Evolutionary conservation across 176 grass and related monocot species (phyloP), one percentile per base, ranked within the genome.

Genomic region (Musa schizocarpa): DNA sequence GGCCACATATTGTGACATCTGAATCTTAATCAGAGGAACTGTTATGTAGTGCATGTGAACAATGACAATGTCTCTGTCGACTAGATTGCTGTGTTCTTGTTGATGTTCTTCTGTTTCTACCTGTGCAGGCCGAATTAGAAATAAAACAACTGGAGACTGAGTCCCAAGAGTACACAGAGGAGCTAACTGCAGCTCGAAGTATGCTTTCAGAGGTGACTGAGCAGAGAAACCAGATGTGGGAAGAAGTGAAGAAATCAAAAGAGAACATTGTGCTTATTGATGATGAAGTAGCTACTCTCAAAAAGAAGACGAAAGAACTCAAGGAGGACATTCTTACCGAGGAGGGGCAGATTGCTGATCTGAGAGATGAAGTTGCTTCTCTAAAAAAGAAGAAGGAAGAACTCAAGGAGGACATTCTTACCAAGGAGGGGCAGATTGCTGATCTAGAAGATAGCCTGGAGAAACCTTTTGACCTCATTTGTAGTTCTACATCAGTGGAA

Each of bases 261-360:
- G 86, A 86, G 55, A 84, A 54, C 57, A 73, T 76, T 29, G 66
- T 73, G 55, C 25, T 79, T 70, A 74, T 93, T 71, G 77, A 86
- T 64, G 71, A 80, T 24, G 89, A 93, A 56, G 55, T 77, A 9
- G 48, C 70, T 23, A 77, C 77, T 10, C 75, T 91, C 2, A 86
- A 77, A 67, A 85, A 88, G 75, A 92, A 72, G 80, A 92, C 89
- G 7, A 83, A 82, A 71, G 68, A 62, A 1, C 87, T 88, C 51
- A 59, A 86, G 11, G 81, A 88, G 75, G 83, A 91, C 24, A 64
- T 91, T 75, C 77, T 88, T 50, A 19, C 88, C 11, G 90, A 97
- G 76, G 93, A 97, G 51, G 93, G 93, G n/a, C 90, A 97, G 83
- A 85, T 97, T n/a, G 74, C 81, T 13, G 93, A 93, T 21, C 81